phyloP scores from a whole-genome alignment of 208 protist species.

The Trypanosoma scelopori region DNA sequence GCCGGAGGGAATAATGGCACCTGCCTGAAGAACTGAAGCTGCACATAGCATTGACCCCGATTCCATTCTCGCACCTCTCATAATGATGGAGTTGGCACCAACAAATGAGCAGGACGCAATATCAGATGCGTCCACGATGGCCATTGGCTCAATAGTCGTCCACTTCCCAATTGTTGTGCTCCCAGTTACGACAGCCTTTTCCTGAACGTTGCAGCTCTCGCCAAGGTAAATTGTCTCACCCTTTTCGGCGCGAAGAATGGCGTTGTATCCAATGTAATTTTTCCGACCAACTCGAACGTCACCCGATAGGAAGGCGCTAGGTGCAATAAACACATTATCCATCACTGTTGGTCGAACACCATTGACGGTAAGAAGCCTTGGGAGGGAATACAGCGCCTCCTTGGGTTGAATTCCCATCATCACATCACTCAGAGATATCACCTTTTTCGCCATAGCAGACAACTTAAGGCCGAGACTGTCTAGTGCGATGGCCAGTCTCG shows the following conservation, averaged over 20 bases:
- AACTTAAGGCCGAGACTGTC: constrained; percentile 43
- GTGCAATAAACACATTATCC: constrained; percentile 91
- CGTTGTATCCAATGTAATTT: constrained; percentile 91
- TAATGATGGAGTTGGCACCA: constrained; percentile 80
- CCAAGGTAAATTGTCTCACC: constrained; percentile 80
- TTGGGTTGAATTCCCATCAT: constrained; percentile 80
- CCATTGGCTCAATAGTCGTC: constrained; percentile 89
- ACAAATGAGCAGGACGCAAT: constrained; percentile 91
- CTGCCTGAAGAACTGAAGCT: constrained; percentile 83
- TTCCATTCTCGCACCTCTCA: constrained; percentile 83
- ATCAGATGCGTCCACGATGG: constrained; percentile 83
- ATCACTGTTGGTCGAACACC: constrained; percentile 75
- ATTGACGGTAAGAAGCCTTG: constrained; percentile 69
- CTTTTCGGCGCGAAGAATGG: constrained; percentile 80
- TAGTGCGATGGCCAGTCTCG: constrained; percentile 29
- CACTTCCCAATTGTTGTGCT: constrained; percentile 87
- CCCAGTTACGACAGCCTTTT: constrained; percentile 86
- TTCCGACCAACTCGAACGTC: constrained; percentile 87
- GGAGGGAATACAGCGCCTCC: constrained; percentile 77
- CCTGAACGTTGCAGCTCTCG: constrained; percentile 91
- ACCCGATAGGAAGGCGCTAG: constrained; percentile 78
- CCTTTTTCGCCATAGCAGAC: constrained; percentile 36
- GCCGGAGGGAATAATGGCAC: constrained; percentile 85
- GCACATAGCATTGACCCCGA: constrained; percentile 87
- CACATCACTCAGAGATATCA: constrained; percentile 58